Evolutionary conservation across 2,329 filamentous ascomycete genomes (phyloP), one percentile per base, ranked within the genome.

Genomic region (Grosmannia huntii): DNA sequence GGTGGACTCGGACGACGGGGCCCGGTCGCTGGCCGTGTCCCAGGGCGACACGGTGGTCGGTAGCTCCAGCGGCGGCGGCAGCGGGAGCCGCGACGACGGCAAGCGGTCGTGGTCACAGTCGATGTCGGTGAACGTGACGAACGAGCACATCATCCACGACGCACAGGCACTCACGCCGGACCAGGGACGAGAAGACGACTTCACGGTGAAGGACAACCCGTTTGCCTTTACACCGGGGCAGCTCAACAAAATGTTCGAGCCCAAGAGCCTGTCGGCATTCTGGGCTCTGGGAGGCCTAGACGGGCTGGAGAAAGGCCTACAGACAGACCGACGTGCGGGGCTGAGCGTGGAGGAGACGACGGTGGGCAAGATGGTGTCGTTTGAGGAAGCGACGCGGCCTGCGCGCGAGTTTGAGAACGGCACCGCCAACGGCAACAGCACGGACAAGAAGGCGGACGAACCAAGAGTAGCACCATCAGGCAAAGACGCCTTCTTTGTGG

Each of bases 191-290:
- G 87, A 91, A 68, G 76, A 73, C 21, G 88, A 92, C 62, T 96
- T 95, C 65, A 65, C 81, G 16, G 84, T 92, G 12, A 78, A 85
- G 6, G 77, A 90, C 68, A 95, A 94, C 68, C 86, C 86, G 0
- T 96, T 96, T 66, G 90, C 89, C 19, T 96, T 90, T 68, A 83
- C 84, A 2, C 87, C 87, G 3, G 90, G 91, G 16, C 85, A 95
- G 67, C 76, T 96, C 62, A 86, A 84, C 65, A 96, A 95, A 71
- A 80, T 96, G 73, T 83, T 92, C 61, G 94, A 95, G 68, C 91
- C 91, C 4, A 96, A 96, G 74, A 95, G 84, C 61, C 72, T 95
- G 59, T 76, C 85, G 14, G 90, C 90, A 0, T 95, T 92, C 64
- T 87, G 86, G 66, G 85, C 85, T 16, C 69, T 96, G 5, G 90